Evolutionary conservation across 192 early-diverging fungal genomes (phyloP).

Genomic region (Lobosporangium transversale): DNA sequence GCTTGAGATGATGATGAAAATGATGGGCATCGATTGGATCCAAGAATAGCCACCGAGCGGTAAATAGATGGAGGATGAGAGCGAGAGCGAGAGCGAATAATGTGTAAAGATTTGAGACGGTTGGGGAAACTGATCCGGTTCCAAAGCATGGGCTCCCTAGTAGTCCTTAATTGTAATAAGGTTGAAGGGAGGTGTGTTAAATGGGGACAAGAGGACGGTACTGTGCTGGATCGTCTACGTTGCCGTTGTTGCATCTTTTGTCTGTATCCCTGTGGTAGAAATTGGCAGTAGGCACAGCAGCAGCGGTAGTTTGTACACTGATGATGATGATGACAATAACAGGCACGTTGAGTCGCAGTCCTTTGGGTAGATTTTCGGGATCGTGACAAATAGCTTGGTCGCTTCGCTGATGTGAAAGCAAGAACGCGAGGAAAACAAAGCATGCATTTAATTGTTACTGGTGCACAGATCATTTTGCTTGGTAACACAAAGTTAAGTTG

Average conservation of each 20-base stretch:
- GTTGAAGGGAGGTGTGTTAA: background rate
- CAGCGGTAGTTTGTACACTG: too few relatives aligned
- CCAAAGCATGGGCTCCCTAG: too few relatives aligned
- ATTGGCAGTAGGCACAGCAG: too few relatives aligned
- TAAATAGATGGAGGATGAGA: background rate
- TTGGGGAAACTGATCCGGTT: background rate
- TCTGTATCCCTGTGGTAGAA: too few relatives aligned
- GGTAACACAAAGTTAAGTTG: too few relatives aligned
- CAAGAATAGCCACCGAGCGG: slow-evolving; percentile 28
- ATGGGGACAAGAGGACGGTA: slow-evolving; percentile 3
- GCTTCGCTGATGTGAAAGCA: too few relatives aligned
- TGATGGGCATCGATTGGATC: slow-evolving; percentile 7
- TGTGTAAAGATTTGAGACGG: slow-evolving; percentile 1
- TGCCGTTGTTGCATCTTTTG: slow-evolving; percentile 15
- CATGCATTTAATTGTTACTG: too few relatives aligned
- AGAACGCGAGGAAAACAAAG: too few relatives aligned
- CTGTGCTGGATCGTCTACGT: background rate
- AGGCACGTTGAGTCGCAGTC: slow-evolving; percentile 22
- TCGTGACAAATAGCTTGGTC: slow-evolving; percentile 17
- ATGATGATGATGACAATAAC: slow-evolving; percentile 14
- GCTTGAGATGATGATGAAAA: background rate
- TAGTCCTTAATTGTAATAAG: too few relatives aligned
- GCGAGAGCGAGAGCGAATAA: background rate
- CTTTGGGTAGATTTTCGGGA: slow-evolving; percentile 24
- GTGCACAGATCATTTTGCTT: too few relatives aligned